Base-by-base conservation (phyloP, 345 rosid species). In the Dimocarpus longan region DNA sequence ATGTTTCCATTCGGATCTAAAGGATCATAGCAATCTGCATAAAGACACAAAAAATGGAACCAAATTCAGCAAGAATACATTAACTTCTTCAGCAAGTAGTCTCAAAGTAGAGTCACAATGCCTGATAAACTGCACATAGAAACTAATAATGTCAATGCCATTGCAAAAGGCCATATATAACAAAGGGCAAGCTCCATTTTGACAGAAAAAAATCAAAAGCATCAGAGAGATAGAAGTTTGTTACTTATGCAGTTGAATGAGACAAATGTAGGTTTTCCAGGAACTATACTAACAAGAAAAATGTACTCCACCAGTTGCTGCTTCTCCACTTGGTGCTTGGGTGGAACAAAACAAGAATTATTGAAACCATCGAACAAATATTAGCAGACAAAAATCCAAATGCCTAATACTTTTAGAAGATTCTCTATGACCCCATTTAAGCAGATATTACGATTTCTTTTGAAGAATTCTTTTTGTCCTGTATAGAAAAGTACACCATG, bases 21-120 rank as follows among this genome's bases (percentile, higher is more conserved):
- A 70, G 90, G 89, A 56, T 91, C 95, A 83, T 82, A 88, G 77
- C 93, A 82, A 79, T 87, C 95, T 91, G 89, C 85, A 81, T 60
- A 13, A 57, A 82, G 12, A 24, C 56, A 59, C 8, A 39, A 39
- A 44, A 19, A 22, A 24, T 59, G 32, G 37, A 52, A 54, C 57
- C 1, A 71, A n/a, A n/a, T 44, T 24, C 57, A 48, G 8, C 71
- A 76, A 42, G 10, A 71, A 62, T 18, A 15, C 5, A 11, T 4
- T 48, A 21, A 37, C 50, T 32, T 16, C 66, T 42, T 19, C 59
- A 0, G 5, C 3, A 13, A n/a, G 18, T n/a, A 50, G 59, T 67
- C 66, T 8, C 19, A 59, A 71, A 78, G 50, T 39, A 70, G 12
- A 63, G 60, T 70, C 28, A 42, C 39, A 64, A 68, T 75, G 83